These are phyloP conservation scores for Phytophthora ohioensis DNA, from an alignment of 352 stramenopile genomes.

Conservation along the genomic window DNA sequence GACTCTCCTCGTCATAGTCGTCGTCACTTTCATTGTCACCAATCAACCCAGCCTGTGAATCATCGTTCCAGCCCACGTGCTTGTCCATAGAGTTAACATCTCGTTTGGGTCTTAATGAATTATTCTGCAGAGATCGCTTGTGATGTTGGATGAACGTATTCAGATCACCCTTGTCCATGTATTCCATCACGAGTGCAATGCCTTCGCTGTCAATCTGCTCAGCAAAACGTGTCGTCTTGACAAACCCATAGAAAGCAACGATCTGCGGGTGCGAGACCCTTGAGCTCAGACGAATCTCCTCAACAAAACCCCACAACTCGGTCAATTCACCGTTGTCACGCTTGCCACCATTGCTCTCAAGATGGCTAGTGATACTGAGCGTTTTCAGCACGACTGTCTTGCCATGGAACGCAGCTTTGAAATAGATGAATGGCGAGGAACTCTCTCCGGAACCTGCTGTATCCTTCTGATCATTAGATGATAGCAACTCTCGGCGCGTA, in stretches of 20 bases:
- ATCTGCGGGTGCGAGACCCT: conserved; percentile 43
- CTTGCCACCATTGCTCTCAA: neutral
- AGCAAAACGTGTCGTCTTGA: conserved; percentile 13
- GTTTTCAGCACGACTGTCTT: conserved; percentile 36
- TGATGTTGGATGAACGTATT: conserved; percentile 49
- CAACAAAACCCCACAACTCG: conserved; percentile 30
- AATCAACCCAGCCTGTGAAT: neutral
- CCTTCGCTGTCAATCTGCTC: conserved; percentile 9
- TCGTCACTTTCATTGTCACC: conserved; percentile 3
- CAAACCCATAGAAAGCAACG: conserved; percentile 40
- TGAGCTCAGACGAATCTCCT: conserved; percentile 41
- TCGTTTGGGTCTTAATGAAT: conserved; percentile 1
- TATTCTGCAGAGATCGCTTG: conserved; percentile 27
- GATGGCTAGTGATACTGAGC: conserved; percentile 7
- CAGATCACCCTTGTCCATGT: conserved; percentile 47
- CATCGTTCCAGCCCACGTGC: conserved; percentile 28
- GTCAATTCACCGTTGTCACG: neutral
- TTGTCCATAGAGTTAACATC: conserved; percentile 7
- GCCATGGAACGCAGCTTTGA: conserved; percentile 31
- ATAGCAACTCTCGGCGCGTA: conserved; percentile 11
- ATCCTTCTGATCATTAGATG: neutral
- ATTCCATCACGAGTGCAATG: conserved; percentile 53
- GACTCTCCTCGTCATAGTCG: conserved; percentile 16
- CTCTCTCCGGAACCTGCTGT: conserved; percentile 8
- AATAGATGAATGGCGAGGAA: conserved; percentile 37